Evolutionary conservation across 2,329 filamentous ascomycete species (phyloP).

Genomic region (Diaporthe helianthi): DNA sequence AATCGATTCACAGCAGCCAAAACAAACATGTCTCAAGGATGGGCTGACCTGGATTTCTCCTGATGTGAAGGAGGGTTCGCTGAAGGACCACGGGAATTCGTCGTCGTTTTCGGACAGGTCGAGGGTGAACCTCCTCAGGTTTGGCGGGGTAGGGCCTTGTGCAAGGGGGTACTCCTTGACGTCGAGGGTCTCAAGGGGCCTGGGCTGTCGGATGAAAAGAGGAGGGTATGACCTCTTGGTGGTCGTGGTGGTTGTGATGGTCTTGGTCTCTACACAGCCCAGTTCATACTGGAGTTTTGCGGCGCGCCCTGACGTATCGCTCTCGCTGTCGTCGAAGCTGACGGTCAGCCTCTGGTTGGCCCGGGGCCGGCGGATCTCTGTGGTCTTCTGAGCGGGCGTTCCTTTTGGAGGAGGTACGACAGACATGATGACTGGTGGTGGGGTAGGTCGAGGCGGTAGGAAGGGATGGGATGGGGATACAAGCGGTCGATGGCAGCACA

Average conservation of each 20-base stretch:
- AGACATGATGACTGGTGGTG: constrained; percentile 25
- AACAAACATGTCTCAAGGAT: neutral
- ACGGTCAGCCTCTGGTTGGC: constrained; percentile 46
- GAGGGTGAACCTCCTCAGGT: constrained; percentile 79
- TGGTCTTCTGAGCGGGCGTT: constrained; percentile 38
- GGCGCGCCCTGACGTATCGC: constrained; percentile 36
- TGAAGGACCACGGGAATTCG: constrained; percentile 36
- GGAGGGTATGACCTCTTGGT: constrained; percentile 86
- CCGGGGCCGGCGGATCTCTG: constrained; percentile 43
- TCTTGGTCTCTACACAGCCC: constrained; percentile 71
- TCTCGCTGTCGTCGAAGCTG: constrained; percentile 45
- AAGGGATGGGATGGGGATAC: neutral
- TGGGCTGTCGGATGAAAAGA: constrained; percentile 78
- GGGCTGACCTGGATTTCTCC: constrained; percentile 28
- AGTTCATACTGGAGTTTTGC: constrained; percentile 61
- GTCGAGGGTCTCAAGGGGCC: constrained; percentile 75
- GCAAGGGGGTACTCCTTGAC: constrained; percentile 91
- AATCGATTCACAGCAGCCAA: neutral
- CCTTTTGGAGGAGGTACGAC: constrained; percentile 31
- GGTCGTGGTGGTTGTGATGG: constrained; percentile 89
- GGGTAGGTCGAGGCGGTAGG: neutral
- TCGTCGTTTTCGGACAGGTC: constrained; percentile 68
- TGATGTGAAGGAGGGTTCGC: constrained; percentile 27
- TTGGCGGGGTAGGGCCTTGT: constrained; percentile 78
- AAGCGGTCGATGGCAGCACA: neutral